Evolutionary conservation across 805 yeast species (phyloP).

Genomic region (Metschnikowia matae): DNA sequence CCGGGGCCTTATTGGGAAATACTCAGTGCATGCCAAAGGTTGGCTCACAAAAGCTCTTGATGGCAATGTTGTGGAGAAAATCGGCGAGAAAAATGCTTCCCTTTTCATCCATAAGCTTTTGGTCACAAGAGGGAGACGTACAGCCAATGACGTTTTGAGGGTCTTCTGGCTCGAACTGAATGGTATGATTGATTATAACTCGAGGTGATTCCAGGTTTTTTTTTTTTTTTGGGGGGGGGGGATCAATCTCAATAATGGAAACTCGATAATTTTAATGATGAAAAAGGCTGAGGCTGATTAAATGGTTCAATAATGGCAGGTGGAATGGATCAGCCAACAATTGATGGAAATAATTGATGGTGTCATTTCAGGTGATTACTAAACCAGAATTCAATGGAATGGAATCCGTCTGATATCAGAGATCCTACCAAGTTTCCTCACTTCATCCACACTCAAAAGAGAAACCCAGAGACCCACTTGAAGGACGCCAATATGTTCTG

Average conservation of each 20-base stretch:
- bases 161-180: slow-evolving; percentile 64
- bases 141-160: slow-evolving; percentile 53
- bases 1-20: slow-evolving; percentile 44
- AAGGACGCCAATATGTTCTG: slow-evolving; percentile 81
- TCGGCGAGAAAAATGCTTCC: slow-evolving; percentile 31
- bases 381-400: too few species aligned
- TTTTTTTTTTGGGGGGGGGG: too few species aligned
- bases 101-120: slow-evolving; percentile 51
- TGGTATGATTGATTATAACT: slow-evolving; percentile 44
- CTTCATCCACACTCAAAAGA: slow-evolving; percentile 85
- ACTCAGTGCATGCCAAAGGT: slow-evolving; percentile 42
- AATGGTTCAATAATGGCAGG: too few species aligned
- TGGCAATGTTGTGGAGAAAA: slow-evolving; percentile 5
- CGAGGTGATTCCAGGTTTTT: background rate
- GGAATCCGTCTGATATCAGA: slow-evolving; percentile 42
- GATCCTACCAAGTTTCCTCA: slow-evolving; percentile 85
- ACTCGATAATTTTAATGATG: too few species aligned
- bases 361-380: too few species aligned
- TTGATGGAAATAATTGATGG: too few species aligned
- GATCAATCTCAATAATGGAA: too few species aligned
- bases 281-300: too few species aligned
- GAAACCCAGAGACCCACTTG: slow-evolving; percentile 74
- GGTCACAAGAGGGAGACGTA: slow-evolving; percentile 63
- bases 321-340: too few species aligned
- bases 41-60: slow-evolving; percentile 9